phyloP scores from a whole-genome alignment of 257 asterid species.

The Solanum chmielewskii region DNA sequence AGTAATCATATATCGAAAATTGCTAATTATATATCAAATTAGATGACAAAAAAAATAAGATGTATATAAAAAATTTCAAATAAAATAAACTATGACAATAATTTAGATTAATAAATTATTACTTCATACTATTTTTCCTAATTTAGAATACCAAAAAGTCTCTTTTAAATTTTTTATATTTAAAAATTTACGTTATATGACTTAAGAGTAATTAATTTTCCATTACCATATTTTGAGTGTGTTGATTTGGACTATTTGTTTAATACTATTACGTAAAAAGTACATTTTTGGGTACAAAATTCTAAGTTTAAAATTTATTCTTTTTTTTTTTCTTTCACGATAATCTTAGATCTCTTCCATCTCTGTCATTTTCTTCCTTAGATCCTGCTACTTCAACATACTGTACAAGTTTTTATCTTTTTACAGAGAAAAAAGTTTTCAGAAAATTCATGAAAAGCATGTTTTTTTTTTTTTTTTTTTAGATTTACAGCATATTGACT shows the following conservation, averaged over 20 bases:
- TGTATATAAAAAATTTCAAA: too few relatives aligned
- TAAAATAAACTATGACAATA: too few relatives aligned
- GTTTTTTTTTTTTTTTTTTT: background rate
- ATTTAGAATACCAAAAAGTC: background rate
- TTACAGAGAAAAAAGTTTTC: background rate
- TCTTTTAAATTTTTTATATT: background rate
- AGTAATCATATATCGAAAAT: too few relatives aligned
- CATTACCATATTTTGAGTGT: background rate
- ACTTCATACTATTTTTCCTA: background rate
- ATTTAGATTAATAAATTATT: too few relatives aligned
- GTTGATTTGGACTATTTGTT: background rate
- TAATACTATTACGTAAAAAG: background rate
- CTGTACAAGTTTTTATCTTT: background rate
- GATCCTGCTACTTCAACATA: background rate
- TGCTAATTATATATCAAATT: too few relatives aligned
- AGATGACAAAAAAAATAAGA: too few relatives aligned
- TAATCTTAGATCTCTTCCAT: background rate
- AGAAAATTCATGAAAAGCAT: background rate
- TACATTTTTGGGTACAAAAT: background rate
- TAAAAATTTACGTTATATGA: background rate
- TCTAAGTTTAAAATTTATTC: background rate
- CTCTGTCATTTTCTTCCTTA: background rate
- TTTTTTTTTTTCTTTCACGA: background rate
- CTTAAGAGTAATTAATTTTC: background rate
- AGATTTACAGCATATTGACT: background rate